Base-by-base conservation (phyloP, 164 flowering plant species). In the Kingdonia uniflora region DNA sequence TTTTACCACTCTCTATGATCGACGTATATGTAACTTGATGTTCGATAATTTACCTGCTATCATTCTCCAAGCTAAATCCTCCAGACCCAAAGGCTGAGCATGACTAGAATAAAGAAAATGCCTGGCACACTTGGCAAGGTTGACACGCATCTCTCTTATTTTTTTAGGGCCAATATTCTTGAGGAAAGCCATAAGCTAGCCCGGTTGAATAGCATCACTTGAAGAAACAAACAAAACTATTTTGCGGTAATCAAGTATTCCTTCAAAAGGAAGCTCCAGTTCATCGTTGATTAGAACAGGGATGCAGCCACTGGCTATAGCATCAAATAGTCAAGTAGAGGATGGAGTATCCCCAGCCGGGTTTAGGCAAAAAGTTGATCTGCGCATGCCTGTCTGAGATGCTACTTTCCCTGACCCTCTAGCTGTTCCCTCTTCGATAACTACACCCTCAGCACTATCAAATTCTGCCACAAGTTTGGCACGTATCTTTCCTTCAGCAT, bases 321-420 rank as follows among this genome's bases (percentile, higher is more conserved):
- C 95, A 81, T 92, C 99, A 73, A 88, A 92, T 58, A 92, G 55
- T 66, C 99, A 73, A 49, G 97, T 95, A 68, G 99, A 88, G 56
- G 96, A 92, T 56, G 97, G 99, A 68, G 99, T 88, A 66, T 92
- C 97, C 57, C 99, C 97, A 51, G 96, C 99, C 14, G 97, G 99
- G 61, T 67, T 79, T 48, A 92, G 72, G 75, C 99, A 92, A 69
- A 92, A 92, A 14, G 78, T 57, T 51, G 96, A 88, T 75, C 98
- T 86, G 58, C 92, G 95, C 99, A 92, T 88, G 60, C 99, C 99
- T 63, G 51, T 66, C 67, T 88, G 95, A 55, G 99, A 87, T 47
- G 95, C 97, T 54, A 49, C 67, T 76, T 81, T 92, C 47, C 99
- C 99, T 14, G 50, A 71, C 54, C 80, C 87, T 48, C 97, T 95